Evolutionary conservation across 2,329 filamentous ascomycete genomes (phyloP).

Genomic region (Penicillium sp.): DNA sequence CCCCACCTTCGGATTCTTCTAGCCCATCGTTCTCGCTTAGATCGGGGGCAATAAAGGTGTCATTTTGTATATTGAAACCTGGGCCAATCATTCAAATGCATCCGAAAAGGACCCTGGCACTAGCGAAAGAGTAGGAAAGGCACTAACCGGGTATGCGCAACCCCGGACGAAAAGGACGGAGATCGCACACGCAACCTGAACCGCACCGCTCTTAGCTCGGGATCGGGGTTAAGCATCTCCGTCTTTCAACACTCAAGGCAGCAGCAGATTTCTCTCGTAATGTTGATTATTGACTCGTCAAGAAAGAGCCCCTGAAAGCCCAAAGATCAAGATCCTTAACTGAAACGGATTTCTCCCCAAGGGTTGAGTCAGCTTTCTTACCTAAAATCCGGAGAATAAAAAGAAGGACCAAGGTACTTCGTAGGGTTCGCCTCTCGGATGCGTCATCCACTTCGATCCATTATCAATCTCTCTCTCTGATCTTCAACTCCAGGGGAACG

Average conservation of each 20-base stretch:
- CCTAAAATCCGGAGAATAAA: neutral
- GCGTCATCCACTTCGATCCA: slow-evolving; percentile 9
- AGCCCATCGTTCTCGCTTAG: neutral
- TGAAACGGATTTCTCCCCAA: neutral
- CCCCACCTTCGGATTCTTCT: slow-evolving; percentile 1
- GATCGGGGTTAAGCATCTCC: slow-evolving; percentile 20
- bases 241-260: slow-evolving; percentile 14
- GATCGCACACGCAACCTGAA: neutral
- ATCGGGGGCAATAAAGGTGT: neutral
- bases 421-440: neutral
- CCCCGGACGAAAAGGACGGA: slow-evolving; percentile 14
- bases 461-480: slow-evolving; percentile 1
- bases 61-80: neutral
- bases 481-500: slow-evolving; percentile 5
- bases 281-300: too few species aligned
- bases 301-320: neutral
- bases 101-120: neutral
- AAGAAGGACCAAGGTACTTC: neutral
- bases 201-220: slow-evolving; percentile 10
- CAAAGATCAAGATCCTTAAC: neutral
- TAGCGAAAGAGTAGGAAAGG: neutral
- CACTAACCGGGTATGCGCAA: neutral
- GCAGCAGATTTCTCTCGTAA: slow-evolving; percentile 1
- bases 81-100: neutral
- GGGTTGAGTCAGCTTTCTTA: neutral